Base-by-base conservation (phyloP, 169 alveolate genomes). In the Plasmodium relictum region DNA sequence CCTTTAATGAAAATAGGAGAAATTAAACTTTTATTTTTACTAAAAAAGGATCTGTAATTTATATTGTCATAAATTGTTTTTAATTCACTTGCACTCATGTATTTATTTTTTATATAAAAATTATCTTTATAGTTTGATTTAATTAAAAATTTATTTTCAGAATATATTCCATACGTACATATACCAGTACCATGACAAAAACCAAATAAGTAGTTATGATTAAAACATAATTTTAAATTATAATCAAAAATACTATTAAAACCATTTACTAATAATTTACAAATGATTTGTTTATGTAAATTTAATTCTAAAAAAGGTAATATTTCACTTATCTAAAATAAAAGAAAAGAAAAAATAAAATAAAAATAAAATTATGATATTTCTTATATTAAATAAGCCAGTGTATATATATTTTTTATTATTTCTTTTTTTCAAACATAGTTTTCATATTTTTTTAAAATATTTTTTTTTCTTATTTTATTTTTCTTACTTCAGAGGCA, bases 231-330 rank as follows among this genome's bases (percentile, higher is more conserved):
- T 24, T 68, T 83, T 61, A 83, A 42, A 31, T 66, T 83, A 68
- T 83, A 83, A 20, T 66, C 91, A 61, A 68, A 83, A 24, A 83
- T 83, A 52, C 91, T 83, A 9, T 83, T 83, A 45, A 83, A 83
- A 20, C 91, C 91, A 72, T 68, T 83, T n/a, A 88, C 88, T 3
- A 71, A 18, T 16, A 88, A 48, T 59, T 88, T 88, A 71, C 88
- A 88, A 0, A 73, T 88, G n/a, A 88, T 56, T 48, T 88, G 93
- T 24, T 78, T 88, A 73, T 88, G 93, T 41, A 88, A 74, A 39
- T 88, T 72, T 76, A 88, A 42, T 41, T 88, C 93, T 37, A 88
- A 59, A 52, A 88, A 88, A 45, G 93, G 93, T 20, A 88, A 68
- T 8, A 78, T 61, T 71, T 88, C 92, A 54, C 88, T 83, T 24